phyloP scores from a whole-genome alignment of 1,284 basidiomycete species.

The Inonotus hispidus region DNA sequence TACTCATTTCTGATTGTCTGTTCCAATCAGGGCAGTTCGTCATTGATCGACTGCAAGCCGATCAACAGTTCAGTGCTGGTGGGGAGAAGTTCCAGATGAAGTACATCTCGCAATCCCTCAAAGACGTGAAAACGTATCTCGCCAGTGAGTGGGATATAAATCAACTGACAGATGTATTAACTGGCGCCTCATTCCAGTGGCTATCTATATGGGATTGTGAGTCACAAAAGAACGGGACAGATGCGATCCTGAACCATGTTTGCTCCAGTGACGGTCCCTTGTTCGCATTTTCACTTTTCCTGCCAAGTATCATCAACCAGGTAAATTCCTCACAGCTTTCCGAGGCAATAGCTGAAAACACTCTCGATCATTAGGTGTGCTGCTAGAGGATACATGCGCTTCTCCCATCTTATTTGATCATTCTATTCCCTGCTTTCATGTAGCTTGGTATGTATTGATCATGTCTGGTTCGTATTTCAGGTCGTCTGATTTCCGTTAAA shows the following conservation, averaged over 20 bases:
- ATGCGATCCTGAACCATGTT: not conserved
- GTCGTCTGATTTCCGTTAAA: conserved; percentile 6
- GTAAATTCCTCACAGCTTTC: conserved; percentile 24
- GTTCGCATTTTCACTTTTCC: conserved; percentile 51
- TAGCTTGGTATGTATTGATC: conserved; percentile 4
- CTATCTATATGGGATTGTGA: conserved; percentile 44
- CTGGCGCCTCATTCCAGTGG: conserved; percentile 29
- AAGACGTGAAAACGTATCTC: conserved; percentile 49
- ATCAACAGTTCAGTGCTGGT: conserved; percentile 42
- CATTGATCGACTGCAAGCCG: conserved; percentile 41
- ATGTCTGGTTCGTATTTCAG: not conserved
- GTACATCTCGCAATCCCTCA: conserved; percentile 42
- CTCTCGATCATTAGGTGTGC: too few species aligned
- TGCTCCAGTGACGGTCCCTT: conserved; percentile 40
- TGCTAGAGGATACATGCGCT: too few species aligned
- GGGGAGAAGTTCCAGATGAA: conserved; percentile 45
- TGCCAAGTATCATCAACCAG: conserved; percentile 48
- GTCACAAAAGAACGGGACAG: conserved; percentile 16
- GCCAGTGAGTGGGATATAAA: conserved; percentile 32
- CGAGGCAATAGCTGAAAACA: not conserved
- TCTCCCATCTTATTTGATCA: too few species aligned
- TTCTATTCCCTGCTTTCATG: not conserved
- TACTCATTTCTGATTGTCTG: conserved; percentile 13
- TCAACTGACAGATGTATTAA: not conserved
- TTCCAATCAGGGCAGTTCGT: conserved; percentile 37